Conservation (phyloP, 192 early-diverging fungal species). For the Backusella tuberculispora region DNA sequence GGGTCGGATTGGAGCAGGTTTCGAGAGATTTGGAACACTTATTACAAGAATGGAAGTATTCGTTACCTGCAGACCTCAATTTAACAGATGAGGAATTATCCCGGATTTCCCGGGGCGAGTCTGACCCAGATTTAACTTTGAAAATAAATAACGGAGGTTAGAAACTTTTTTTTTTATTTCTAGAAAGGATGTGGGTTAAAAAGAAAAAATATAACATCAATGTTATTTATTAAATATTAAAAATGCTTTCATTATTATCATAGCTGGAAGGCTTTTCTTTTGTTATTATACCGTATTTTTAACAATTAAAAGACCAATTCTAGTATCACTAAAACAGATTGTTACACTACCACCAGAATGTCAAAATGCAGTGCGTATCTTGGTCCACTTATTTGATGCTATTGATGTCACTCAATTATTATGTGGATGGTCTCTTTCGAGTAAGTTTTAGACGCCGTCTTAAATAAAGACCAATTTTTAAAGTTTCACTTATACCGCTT, state of each 20-base stretch:
- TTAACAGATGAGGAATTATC: conserved; percentile 27
- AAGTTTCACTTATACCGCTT: not conserved
- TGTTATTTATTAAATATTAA: too few species aligned
- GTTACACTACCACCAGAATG: conserved; percentile 11
- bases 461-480: conserved; percentile 10
- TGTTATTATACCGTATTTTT: not conserved
- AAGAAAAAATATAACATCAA: too few species aligned
- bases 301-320: not conserved
- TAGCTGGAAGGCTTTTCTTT: conserved; percentile 6
- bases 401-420: conserved; percentile 1
- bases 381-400: not conserved
- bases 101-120: not conserved
- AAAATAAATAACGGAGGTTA: conserved; percentile 26
- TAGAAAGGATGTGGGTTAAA: not conserved
- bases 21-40: conserved; percentile 8
- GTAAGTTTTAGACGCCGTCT: conserved; percentile 14
- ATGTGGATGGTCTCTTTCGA: conserved; percentile 22
- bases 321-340: not conserved
- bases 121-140: not conserved
- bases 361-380: not conserved
- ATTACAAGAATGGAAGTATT: conserved; percentile 28
- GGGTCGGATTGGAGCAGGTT: conserved; percentile 15
- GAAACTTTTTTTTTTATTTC: not conserved
- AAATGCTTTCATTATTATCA: not conserved
- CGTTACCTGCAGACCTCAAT: conserved; percentile 16